phyloP scores from a whole-genome alignment of 805 yeast genomes.

The Yamadazyma nakazawae region DNA sequence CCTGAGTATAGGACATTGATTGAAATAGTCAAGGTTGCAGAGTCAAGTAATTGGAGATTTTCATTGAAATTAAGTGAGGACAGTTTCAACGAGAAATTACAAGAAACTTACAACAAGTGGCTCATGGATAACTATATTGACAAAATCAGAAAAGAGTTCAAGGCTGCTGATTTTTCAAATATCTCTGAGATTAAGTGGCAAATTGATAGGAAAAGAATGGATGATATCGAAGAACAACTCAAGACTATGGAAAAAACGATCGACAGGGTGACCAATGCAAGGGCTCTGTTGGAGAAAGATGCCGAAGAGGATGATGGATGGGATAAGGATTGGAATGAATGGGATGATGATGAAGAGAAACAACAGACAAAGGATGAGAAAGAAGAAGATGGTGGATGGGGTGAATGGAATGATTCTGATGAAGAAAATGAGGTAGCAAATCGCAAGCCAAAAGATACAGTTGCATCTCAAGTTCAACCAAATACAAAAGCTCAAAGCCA shows the following conservation, averaged over 20 bases:
- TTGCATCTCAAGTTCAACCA: neutral
- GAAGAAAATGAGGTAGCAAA: constrained; percentile 8
- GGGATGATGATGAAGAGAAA: constrained; percentile 1
- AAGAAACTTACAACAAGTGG: constrained; percentile 30
- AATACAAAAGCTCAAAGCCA: neutral
- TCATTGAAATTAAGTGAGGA: constrained; percentile 17
- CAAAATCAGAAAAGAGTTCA: constrained; percentile 22
- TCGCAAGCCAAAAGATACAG: neutral
- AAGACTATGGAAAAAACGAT: constrained; percentile 12
- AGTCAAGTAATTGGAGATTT: constrained; percentile 23
- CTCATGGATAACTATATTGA: constrained; percentile 30
- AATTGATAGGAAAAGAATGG: constrained; percentile 10
- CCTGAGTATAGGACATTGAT: constrained; percentile 13
- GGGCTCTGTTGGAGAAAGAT: neutral
- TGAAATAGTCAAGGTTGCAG: constrained; percentile 9
- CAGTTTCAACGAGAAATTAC: constrained; percentile 23
- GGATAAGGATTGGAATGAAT: constrained; percentile 27
- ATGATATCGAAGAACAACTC: constrained; percentile 10
- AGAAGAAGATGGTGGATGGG: constrained; percentile 17
- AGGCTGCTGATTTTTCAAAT: constrained; percentile 11
- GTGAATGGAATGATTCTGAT: constrained; percentile 27
- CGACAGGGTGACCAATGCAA: constrained; percentile 1
- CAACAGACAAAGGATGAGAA: neutral
- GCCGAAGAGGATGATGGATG: constrained; percentile 15
- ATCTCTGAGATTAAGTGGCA: constrained; percentile 16